These are phyloP conservation scores for Xylariaceae sp. DNA, from an alignment of 2,329 filamentous ascomycete species.

Conservation along the genomic window DNA sequence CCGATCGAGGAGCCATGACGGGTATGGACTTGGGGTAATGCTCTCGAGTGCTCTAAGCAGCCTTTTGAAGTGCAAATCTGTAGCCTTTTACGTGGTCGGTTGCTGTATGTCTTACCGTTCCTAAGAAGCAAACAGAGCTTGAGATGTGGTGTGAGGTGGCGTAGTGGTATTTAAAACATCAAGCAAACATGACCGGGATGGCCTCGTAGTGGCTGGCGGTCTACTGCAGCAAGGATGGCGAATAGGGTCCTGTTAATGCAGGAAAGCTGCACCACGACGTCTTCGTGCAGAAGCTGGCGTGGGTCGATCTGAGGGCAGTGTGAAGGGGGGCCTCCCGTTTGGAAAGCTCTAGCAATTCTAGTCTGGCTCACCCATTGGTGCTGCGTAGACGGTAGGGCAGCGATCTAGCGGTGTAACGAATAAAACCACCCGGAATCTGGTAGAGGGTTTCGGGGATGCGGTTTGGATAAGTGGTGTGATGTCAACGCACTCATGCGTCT, in stretches of 20 bases:
- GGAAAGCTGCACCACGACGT: conserved; percentile 29
- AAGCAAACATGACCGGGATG: conserved; percentile 12
- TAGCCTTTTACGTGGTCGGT: conserved; percentile 2
- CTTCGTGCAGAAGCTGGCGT: conserved; percentile 16
- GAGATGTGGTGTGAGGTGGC: conserved; percentile 5
- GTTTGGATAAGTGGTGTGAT: background rate
- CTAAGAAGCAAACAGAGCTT: background rate
- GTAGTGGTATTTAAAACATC: conserved; percentile 18
- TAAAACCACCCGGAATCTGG: conserved; percentile 17
- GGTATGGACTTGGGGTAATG: conserved; percentile 2
- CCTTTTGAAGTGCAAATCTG: background rate
- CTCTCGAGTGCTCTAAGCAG: background rate
- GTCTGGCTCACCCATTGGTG: too few relatives aligned
- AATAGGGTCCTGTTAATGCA: conserved; percentile 23
- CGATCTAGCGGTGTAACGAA: conserved; percentile 30
- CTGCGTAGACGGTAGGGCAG: conserved; percentile 2
- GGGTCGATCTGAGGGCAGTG: too few relatives aligned
- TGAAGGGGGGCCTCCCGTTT: conserved; percentile 25
- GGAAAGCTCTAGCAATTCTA: conserved; percentile 4
- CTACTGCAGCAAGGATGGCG: conserved; percentile 5
- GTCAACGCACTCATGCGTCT: background rate
- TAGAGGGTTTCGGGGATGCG: conserved; percentile 17
- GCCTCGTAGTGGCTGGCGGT: conserved; percentile 1
- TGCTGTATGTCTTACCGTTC: background rate
- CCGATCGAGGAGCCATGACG: conserved; percentile 36